Evolutionary conservation across 768 basidiomycete species (phyloP).

Genomic region (Suillus tomentosus): DNA sequence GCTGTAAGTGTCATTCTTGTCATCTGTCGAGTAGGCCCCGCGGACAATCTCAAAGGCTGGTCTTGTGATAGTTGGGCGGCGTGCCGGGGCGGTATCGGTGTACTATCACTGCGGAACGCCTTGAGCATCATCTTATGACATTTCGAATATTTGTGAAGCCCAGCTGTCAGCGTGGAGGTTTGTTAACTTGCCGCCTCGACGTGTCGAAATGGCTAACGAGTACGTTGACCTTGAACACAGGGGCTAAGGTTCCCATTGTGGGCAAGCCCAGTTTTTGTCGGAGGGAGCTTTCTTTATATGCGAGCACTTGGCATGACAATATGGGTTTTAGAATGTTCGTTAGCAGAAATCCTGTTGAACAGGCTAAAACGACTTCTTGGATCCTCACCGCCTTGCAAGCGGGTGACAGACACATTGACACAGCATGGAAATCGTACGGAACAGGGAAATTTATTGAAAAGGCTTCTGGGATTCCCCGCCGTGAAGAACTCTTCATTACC

Average conservation of each 20-base stretch:
- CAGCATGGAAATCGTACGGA: conserved; percentile 16
- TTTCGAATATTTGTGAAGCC: neutral
- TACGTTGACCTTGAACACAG: conserved; percentile 35
- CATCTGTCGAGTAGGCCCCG: neutral
- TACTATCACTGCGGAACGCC: neutral
- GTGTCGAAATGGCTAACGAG: conserved; percentile 11
- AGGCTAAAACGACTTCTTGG: conserved; percentile 4
- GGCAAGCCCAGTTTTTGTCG: conserved; percentile 30
- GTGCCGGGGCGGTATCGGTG: neutral
- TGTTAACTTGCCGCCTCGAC: neutral
- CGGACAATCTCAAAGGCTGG: conserved; percentile 5
- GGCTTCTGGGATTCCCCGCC: conserved; percentile 46
- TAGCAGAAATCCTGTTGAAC: conserved; percentile 9
- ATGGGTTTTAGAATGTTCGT: neutral
- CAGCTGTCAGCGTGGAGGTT: neutral
- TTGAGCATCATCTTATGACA: conserved; percentile 4
- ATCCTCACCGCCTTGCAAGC: conserved; percentile 22
- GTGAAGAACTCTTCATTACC: conserved; percentile 46
- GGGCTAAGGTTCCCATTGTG: conserved; percentile 27
- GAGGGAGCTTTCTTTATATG: too few relatives aligned
- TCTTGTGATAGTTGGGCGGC: neutral
- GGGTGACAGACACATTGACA: conserved; percentile 54
- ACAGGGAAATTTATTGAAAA: conserved; percentile 50
- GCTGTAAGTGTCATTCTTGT: neutral
- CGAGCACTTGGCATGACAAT: too few relatives aligned